Evolutionary conservation across 371 early-diverging fungal genomes (phyloP), one percentile per base, ranked within the genome.

Genomic region (Blakeslea trispora): DNA sequence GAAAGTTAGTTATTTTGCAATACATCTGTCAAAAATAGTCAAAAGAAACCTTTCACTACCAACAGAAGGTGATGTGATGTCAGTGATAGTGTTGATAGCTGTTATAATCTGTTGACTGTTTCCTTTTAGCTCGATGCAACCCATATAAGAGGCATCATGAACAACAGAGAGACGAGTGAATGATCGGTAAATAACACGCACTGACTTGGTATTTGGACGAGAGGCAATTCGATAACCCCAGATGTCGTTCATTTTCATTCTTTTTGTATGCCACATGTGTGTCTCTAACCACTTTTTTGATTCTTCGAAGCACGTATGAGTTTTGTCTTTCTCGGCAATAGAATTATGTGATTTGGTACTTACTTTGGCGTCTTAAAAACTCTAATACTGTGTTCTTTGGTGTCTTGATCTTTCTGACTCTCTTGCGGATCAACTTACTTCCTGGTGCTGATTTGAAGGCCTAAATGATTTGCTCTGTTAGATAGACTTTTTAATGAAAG

Each of bases 261-360:
- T 82, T 66, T 98, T 98, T 8, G 96, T 89, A 60, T 97, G 97
- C 97, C 98, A 98, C 32, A 97, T 82, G 72, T 98, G 98, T n/a
- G 98, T 97, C 68, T 96, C 96, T 24, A 98, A 68, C 98, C 97
- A 98, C 24, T 83, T 77, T n/a, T 87, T 87, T 1, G 79, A 71
- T 11, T 57, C 86, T 86, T 65, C 18, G 34, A 23, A 11, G 52
- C 1, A 39, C 18, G 14, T 13, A 9, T 39, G 5, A 47, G n/a
- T n/a, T n/a, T n/a, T n/a, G n/a, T n/a, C n/a, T n/a, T n/a, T n/a
- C n/a, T n/a, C n/a, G n/a, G 19, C 24, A 32, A 5, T 15, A 42
- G 17, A 10, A 37, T 0, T 37, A n/a, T n/a, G n/a, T 23, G 31
- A 28, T 17, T 9, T 39, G 35, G 10, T 5, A 8, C 3, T 50